Base-by-base conservation (phyloP, 192 early-diverging fungal species). In the Physocladia obscura region DNA sequence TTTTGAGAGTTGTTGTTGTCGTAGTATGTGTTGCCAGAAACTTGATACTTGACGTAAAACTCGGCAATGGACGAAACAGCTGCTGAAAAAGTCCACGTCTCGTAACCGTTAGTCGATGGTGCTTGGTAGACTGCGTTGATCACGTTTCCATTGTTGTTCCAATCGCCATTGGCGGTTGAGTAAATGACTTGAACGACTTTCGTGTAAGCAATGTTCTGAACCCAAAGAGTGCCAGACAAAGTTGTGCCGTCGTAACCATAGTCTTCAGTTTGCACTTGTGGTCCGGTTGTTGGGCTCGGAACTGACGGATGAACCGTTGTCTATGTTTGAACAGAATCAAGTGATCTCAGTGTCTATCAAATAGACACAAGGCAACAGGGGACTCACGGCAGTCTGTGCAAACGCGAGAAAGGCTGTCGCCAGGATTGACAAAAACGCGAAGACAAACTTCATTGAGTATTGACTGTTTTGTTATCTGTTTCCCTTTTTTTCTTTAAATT, bases 1-100 rank as follows among this genome's bases (percentile, higher is more conserved):
- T 54, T 54, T 27, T 54, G 11, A 1, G 58, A 65, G 49, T 27
- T 22, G 64, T 77, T 77, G 27, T 70, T 71, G 39, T 77, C 76
- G 59, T 69, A 78, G 61, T 77, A 77, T 24, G 67, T 64, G 35
- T 60, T 73, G 26, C 76, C 76, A 38, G 48, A 37, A 1, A 73
- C 75, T 34, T 47, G 35, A 47, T 78, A 78, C 54, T 63, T 21
- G 22, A 78, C 64, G 47, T 78, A 78, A 54, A 78, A 78, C 40
- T 78, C 27, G 31, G 52, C 48, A 36, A 78, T 70, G 3, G 26
- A n/a, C 15, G 37, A 5, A 40, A 63, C n/a, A 22, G 62, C 21
- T 5, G 38, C 37, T 19, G 47, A 55, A 35, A 63, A 63, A 30
- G 47, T 55, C 62, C 62, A 63, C 26, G 34, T 54, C 27, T 63